phyloP scores from a whole-genome alignment of 768 basidiomycete species.

The Hydnomerulius pinastri region DNA sequence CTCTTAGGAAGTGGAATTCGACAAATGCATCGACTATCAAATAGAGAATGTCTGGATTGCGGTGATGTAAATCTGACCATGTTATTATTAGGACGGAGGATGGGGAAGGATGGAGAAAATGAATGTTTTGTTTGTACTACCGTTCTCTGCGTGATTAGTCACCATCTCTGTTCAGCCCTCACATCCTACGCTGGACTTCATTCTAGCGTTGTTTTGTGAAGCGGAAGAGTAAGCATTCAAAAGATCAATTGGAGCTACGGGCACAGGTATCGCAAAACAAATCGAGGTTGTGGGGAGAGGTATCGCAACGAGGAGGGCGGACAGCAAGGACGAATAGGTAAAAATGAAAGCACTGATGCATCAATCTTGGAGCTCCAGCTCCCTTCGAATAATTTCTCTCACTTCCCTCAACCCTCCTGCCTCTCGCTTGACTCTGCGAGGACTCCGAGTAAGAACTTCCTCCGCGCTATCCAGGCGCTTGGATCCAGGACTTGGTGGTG shows the following conservation, averaged over 20 bases:
- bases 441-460: conserved; percentile 68
- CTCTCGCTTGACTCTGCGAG: conserved; percentile 69
- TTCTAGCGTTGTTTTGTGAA: no score
- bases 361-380: conserved; percentile 70
- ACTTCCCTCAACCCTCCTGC: conserved; percentile 76
- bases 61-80: no score
- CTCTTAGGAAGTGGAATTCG: conserved; percentile 11
- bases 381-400: conserved; percentile 76
- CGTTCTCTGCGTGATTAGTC: no score
- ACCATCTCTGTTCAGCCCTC: no score
- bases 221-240: neutral
- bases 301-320: conserved; percentile 18
- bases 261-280: conserved; percentile 25
- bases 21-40: no score
- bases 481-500: conserved; percentile 52
- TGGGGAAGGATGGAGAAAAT: neutral
- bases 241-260: conserved; percentile 3
- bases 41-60: no score
- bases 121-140: neutral
- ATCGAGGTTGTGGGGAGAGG: conserved; percentile 15
- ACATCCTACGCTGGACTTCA: no score
- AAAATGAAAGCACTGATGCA: conserved; percentile 32
- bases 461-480: conserved; percentile 59
- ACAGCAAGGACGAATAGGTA: conserved; percentile 6
- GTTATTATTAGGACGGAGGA: no score